Evolutionary conservation across 805 yeast species (phyloP).

Genomic region (Metschnikowia lachancei): DNA sequence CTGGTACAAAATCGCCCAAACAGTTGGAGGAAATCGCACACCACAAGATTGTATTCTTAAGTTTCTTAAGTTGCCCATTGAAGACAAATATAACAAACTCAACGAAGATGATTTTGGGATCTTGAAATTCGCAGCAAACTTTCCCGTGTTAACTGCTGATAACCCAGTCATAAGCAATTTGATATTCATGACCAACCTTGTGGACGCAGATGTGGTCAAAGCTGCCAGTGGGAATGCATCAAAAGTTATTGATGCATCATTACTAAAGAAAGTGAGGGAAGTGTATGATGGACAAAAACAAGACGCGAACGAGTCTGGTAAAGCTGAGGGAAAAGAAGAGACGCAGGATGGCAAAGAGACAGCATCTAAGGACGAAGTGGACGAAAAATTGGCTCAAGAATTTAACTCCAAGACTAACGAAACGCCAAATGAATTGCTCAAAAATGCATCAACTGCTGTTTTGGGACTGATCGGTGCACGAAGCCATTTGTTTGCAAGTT

Average conservation of each 20-base stretch:
- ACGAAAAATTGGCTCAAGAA: conserved; percentile 12
- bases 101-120: conserved; percentile 56
- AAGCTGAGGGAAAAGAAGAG: conserved; percentile 9
- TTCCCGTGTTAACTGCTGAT: conserved; percentile 82
- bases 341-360: conserved; percentile 1
- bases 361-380: conserved; percentile 10
- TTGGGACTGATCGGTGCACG: conserved; percentile 77
- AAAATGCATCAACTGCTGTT: conserved; percentile 66
- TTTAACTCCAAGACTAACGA: conserved; percentile 2
- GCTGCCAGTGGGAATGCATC: conserved; percentile 73
- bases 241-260: conserved; percentile 44
- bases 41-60: conserved; percentile 78
- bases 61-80: conserved; percentile 77
- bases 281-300: conserved; percentile 24
- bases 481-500: conserved; percentile 73
- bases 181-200: conserved; percentile 79
- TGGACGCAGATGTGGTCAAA: conserved; percentile 80
- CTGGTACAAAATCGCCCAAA: conserved; percentile 74
- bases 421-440: conserved; percentile 29
- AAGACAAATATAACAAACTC: conserved; percentile 62
- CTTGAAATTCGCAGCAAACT: conserved; percentile 74
- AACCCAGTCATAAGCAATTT: conserved; percentile 94
- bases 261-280: conserved; percentile 37
- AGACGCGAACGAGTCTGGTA: too few species aligned
- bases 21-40: conserved; percentile 61